Conservation (phyloP, 2,329 filamentous ascomycete species). For the Elsinoe necatrix region DNA sequence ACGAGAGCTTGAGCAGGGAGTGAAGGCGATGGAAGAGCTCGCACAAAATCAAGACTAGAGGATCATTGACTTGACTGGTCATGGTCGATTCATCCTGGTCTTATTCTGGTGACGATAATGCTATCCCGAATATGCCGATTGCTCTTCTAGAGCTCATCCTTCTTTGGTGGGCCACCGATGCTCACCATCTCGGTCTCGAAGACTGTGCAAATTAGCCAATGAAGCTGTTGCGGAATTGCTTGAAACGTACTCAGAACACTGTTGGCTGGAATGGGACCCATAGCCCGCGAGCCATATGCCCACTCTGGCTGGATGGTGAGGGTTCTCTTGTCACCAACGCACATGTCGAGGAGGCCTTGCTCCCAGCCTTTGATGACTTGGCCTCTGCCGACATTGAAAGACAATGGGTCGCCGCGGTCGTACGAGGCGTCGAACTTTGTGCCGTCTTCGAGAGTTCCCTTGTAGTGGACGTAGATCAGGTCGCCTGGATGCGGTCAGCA, state of each 20-base stretch:
- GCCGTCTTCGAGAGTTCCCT: conserved; percentile 70
- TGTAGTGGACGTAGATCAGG: conserved; percentile 78
- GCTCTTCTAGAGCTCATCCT: conserved; percentile 27
- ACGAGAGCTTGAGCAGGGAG: conserved; percentile 45
- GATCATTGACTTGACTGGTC: background rate
- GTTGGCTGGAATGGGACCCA: conserved; percentile 80
- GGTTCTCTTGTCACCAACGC: conserved; percentile 85
- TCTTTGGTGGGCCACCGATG: conserved; percentile 60
- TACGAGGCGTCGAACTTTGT: conserved; percentile 49
- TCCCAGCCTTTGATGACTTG: conserved; percentile 97
- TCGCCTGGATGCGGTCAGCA: conserved; percentile 48
- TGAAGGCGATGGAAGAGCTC: conserved; percentile 44
- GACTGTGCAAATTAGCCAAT: conserved; percentile 43
- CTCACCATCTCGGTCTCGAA: conserved; percentile 86
- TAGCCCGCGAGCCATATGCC: conserved; percentile 68
- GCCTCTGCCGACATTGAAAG: conserved; percentile 71
- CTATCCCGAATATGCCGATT: background rate
- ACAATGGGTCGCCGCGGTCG: conserved; percentile 67
- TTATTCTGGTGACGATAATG: background rate
- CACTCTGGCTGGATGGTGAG: conserved; percentile 83
- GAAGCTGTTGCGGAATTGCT: conserved; percentile 5
- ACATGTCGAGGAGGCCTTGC: conserved; percentile 84
- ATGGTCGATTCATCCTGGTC: background rate
- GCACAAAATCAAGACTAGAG: conserved; percentile 41
- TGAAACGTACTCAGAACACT: conserved; percentile 60